Percentiles rank a stretch among this genome's conserved stretches.
Conservation (phyloP, 352 stramenopile species). For the Phytophthora nicotianae region DNA sequence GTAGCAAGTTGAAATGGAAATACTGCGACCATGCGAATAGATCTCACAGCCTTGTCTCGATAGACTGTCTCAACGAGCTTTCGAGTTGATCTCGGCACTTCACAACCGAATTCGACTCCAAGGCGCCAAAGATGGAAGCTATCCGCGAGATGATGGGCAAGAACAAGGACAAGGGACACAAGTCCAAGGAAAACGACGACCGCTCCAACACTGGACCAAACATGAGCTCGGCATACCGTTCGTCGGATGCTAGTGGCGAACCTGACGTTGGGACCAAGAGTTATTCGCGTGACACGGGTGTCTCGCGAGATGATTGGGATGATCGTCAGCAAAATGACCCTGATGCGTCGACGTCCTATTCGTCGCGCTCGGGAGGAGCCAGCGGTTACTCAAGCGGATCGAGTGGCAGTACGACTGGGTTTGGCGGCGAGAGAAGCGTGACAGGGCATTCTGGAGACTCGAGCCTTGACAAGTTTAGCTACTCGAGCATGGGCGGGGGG, state of each 20-base stretch:
- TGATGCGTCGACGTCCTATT: conserved; percentile 4
- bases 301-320: background rate
- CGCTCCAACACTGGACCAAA: background rate
- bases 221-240: conserved; percentile 16
- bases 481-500: conserved; percentile 6
- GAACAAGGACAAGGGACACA: conserved; percentile 4
- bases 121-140: conserved; percentile 22
- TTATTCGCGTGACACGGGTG: conserved; percentile 23
- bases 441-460: background rate
- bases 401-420: conserved; percentile 8
- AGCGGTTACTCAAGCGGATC: conserved; percentile 26
- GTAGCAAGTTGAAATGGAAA: background rate
- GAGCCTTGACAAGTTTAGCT: background rate
- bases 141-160: conserved; percentile 25
- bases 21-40: background rate
- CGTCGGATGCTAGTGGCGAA: conserved; percentile 20
- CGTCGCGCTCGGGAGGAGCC: conserved; percentile 15
- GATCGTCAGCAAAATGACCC: conserved; percentile 14
- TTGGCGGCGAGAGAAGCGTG: conserved; percentile 21
- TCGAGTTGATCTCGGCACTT: background rate
- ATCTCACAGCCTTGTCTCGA: background rate
- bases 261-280: conserved; percentile 23
- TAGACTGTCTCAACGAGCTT: background rate
- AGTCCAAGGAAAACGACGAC: conserved; percentile 1
- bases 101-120: conserved; percentile 25